Conservation (phyloP, 1,284 basidiomycete species). For the Chalciporus piperatoides region DNA sequence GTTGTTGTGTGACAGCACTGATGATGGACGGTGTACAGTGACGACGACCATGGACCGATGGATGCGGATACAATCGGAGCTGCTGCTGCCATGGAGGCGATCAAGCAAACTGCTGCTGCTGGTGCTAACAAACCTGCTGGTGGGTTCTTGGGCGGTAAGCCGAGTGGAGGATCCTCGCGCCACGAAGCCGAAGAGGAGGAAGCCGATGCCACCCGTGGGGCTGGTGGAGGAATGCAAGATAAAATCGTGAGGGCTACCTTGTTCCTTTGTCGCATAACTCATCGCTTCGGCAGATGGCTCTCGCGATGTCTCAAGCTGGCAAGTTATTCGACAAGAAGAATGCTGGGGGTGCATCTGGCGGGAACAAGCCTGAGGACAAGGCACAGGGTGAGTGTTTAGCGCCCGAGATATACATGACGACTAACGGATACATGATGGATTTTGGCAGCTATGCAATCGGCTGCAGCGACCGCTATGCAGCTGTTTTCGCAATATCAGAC, state of each 20-base stretch:
- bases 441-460: slow-evolving; percentile 31
- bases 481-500: slow-evolving; percentile 27
- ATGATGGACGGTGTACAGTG: slow-evolving; percentile 5
- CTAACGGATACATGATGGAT: background rate
- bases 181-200: slow-evolving; percentile 6
- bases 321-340: slow-evolving; percentile 36
- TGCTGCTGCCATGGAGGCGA: slow-evolving; percentile 31
- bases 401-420: background rate
- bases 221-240: slow-evolving; percentile 28
- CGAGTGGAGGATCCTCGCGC: background rate
- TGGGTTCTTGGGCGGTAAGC: slow-evolving; percentile 13
- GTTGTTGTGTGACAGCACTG: background rate
- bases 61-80: slow-evolving; percentile 25
- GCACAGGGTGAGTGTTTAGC: slow-evolving; percentile 24
- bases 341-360: slow-evolving; percentile 8
- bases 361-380: slow-evolving; percentile 21
- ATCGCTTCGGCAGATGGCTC: slow-evolving; percentile 20
- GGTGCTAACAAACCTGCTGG: slow-evolving; percentile 18
- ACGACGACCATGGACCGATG: slow-evolving; percentile 30
- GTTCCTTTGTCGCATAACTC: background rate
- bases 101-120: slow-evolving; percentile 27
- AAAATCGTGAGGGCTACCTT: slow-evolving; percentile 26
- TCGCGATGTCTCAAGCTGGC: slow-evolving; percentile 34
- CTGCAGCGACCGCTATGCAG: slow-evolving; percentile 32
- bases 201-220: slow-evolving; percentile 6